Evolutionary conservation across 2,329 filamentous ascomycete genomes (phyloP).

Genomic region (Apiospora sp.): DNA sequence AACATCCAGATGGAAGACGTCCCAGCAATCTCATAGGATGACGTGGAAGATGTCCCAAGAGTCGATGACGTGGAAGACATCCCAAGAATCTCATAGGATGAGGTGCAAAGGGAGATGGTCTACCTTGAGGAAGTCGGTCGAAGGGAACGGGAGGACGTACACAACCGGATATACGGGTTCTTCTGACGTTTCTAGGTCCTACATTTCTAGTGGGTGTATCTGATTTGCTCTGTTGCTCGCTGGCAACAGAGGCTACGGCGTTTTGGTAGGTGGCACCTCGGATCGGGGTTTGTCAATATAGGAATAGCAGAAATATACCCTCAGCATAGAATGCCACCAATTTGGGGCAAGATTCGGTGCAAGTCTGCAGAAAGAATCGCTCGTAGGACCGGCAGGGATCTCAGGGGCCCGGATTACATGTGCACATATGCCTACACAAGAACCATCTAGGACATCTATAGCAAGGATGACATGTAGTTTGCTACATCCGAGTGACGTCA

Average conservation of each 20-base stretch:
- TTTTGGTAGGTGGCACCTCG: constrained; percentile 25
- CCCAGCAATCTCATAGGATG: constrained; percentile 40
- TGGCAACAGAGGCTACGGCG: constrained; percentile 34
- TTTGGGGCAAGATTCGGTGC: neutral
- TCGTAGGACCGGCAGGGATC: neutral
- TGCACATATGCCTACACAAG: neutral
- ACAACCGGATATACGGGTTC: too few relatives aligned
- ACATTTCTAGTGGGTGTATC: neutral
- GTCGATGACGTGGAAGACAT: too few relatives aligned
- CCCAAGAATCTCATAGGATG: too few relatives aligned
- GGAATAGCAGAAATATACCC: constrained; percentile 18
- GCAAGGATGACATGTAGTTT: neutral
- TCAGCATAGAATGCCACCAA: neutral
- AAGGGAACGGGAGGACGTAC: too few relatives aligned
- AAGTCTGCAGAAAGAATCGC: neutral
- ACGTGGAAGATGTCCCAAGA: neutral
- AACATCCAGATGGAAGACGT: constrained; percentile 84
- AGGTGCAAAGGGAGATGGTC: too few relatives aligned
- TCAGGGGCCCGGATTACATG: neutral
- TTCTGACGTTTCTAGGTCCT: too few relatives aligned
- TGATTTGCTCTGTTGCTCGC: constrained; percentile 24
- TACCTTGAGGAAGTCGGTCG: too few relatives aligned
- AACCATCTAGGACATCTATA: neutral
- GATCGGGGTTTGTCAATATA: constrained; percentile 18
- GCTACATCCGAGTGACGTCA: neutral